phyloP scores from a whole-genome alignment of 2,329 filamentous ascomycete genomes.

The Dactylonectria macrodidyma region DNA sequence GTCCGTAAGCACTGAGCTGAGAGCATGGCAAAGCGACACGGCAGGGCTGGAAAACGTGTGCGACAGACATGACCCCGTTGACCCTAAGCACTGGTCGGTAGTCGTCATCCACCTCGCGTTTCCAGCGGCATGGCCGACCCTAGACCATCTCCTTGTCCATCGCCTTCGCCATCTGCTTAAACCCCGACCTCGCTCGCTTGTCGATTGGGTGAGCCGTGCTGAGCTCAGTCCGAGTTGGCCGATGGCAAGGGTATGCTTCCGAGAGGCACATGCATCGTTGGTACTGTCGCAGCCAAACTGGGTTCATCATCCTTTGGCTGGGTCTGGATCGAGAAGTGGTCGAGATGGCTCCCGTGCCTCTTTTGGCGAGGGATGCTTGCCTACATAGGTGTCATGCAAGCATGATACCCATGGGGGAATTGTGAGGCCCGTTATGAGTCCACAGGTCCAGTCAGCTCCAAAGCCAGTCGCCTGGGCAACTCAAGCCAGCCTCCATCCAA shows the following conservation, averaged over 20 bases:
- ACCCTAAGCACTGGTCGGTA: neutral
- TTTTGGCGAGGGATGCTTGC: slow-evolving; percentile 21
- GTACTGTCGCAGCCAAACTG: slow-evolving; percentile 7
- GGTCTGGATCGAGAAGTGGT: slow-evolving; percentile 8
- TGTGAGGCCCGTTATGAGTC: neutral
- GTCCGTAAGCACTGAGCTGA: slow-evolving; percentile 20
- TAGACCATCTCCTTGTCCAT: neutral
- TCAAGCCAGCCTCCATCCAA: slow-evolving; percentile 4
- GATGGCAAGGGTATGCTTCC: neutral
- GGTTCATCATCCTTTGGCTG: slow-evolving; percentile 5
- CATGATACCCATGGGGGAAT: neutral
- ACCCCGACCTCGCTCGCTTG: slow-evolving; percentile 1
- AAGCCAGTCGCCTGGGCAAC: neutral
- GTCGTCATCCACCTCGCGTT: slow-evolving; percentile 10
- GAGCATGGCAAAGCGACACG: slow-evolving; percentile 10
- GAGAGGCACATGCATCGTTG: slow-evolving; percentile 5
- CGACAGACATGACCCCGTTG: neutral
- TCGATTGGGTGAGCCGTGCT: neutral
- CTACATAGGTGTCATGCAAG: too few species aligned
- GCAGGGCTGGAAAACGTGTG: slow-evolving; percentile 23
- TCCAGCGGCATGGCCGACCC: slow-evolving; percentile 30
- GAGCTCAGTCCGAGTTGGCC: neutral
- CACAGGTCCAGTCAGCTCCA: neutral
- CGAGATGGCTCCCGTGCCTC: slow-evolving; percentile 14
- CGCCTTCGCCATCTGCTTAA: neutral